phyloP scores from a whole-genome alignment of 805 yeast species.

The Wickerhamiella dianesei region DNA sequence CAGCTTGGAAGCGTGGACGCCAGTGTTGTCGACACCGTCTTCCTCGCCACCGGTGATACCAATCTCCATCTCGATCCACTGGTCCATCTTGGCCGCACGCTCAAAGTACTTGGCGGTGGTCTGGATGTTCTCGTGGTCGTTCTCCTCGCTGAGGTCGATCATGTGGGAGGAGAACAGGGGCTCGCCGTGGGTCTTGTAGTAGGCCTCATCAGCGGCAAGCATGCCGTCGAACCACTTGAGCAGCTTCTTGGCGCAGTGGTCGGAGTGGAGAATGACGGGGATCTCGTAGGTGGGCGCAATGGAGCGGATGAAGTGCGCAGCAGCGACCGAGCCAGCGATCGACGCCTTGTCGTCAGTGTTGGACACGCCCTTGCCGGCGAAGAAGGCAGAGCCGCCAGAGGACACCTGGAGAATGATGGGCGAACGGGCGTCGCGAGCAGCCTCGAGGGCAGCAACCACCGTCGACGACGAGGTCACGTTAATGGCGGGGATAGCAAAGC shows the following conservation, averaged over 20 bases:
- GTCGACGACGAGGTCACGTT: conserved; percentile 97
- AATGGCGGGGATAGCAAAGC: conserved; percentile 96
- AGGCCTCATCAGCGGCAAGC: conserved; percentile 91
- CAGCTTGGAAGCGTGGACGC: conserved; percentile 70
- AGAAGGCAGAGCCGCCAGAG: conserved; percentile 99
- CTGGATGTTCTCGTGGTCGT: conserved; percentile 89
- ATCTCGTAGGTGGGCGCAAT: conserved; percentile 93
- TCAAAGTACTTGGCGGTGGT: conserved; percentile 89
- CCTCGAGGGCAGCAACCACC: conserved; percentile 91
- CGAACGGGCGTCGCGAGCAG: conserved; percentile 85
- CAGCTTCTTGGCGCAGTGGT: conserved; percentile 97
- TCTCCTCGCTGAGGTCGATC: conserved; percentile 95
- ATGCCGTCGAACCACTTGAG: conserved; percentile 98
- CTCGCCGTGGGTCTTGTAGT: conserved; percentile 73
- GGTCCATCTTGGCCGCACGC: conserved; percentile 86
- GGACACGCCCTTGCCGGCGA: conserved; percentile 97
- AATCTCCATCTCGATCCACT: conserved; percentile 99
- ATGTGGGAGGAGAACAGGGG: conserved; percentile 98
- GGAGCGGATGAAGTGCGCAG: conserved; percentile 93
- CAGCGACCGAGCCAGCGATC: conserved; percentile 88
- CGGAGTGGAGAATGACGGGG: conserved; percentile 95
- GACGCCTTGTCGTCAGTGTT: conserved; percentile 91
- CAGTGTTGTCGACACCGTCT: conserved; percentile 98
- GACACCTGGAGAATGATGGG: conserved; percentile 96
- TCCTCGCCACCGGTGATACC: conserved; percentile 99